Evolutionary conservation across 2,329 filamentous ascomycete species (phyloP).

Genomic region (Colletotrichum eleusines): DNA sequence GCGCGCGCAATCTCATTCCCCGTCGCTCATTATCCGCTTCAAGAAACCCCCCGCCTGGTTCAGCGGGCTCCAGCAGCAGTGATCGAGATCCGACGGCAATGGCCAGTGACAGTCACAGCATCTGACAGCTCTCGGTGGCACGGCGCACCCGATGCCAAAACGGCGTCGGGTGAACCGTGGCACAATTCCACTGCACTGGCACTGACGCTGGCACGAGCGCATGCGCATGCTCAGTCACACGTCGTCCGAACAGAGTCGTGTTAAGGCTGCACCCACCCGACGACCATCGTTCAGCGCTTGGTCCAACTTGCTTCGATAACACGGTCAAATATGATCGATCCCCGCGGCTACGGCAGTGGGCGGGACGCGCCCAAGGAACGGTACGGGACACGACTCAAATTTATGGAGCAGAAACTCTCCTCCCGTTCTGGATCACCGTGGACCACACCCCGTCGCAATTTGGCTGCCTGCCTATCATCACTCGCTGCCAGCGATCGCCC

Average conservation of each 20-base stretch:
- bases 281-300: conserved; percentile 20
- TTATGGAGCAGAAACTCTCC: conserved; percentile 21
- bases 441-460: conserved; percentile 20
- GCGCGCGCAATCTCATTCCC: conserved; percentile 1
- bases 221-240: conserved; percentile 6
- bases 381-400: conserved; percentile 36
- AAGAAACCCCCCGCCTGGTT: conserved; percentile 10
- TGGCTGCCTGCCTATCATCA: conserved; percentile 28
- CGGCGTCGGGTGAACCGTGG: conserved; percentile 13
- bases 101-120: not conserved
- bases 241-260: conserved; percentile 32
- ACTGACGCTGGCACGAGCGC: too few relatives aligned
- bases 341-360: conserved; percentile 28
- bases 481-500: conserved; percentile 30
- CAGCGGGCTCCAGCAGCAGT: conserved; percentile 6
- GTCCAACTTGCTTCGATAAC: conserved; percentile 32
- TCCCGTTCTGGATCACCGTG: conserved; percentile 21
- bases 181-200: conserved; percentile 34
- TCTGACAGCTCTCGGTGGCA: conserved; percentile 4
- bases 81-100: conserved; percentile 20
- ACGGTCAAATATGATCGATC: conserved; percentile 39
- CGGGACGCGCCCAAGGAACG: conserved; percentile 26
- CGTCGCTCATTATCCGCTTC: conserved; percentile 19
- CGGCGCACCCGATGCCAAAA: conserved; percentile 8
- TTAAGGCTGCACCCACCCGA: conserved; percentile 34